Percentiles rank a stretch among this genome's conserved stretches.
Evolutionary conservation across 805 yeast species (phyloP).

Genomic region (Suhomyces pyralidae): DNA sequence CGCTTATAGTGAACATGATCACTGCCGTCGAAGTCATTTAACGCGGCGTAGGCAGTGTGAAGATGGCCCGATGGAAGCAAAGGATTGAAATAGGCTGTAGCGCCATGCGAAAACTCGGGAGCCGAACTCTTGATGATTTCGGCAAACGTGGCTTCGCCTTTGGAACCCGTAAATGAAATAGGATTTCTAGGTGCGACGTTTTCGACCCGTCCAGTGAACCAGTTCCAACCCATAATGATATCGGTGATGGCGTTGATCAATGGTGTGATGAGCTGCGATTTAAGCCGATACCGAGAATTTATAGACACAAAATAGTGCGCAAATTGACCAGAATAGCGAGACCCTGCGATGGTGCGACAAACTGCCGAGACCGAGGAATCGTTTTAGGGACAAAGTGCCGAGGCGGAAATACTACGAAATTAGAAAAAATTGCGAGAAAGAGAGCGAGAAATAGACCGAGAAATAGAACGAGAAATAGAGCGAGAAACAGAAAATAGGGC

Average conservation of each 20-base stretch:
- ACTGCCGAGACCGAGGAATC: no score
- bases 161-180: constrained; percentile 12
- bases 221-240: constrained; percentile 1
- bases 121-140: constrained; percentile 35
- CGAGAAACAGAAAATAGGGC: no score
- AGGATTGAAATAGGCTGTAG: constrained; percentile 45
- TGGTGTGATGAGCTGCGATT: background rate
- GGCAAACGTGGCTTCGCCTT: constrained; percentile 13
- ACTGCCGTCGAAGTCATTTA: constrained; percentile 39
- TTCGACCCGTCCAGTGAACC: constrained; percentile 24
- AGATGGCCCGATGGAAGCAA: constrained; percentile 45
- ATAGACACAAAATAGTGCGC: background rate
- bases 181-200: constrained; percentile 24
- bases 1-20: constrained; percentile 48
- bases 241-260: no score
- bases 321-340: no score
- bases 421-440: background rate
- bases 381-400: background rate
- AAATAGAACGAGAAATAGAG: no score
- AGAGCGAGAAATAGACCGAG: no score
- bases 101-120: constrained; percentile 39
- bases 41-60: constrained; percentile 49
- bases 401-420: background rate
- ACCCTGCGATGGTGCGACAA: no score
- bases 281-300: background rate